These are phyloP conservation scores for Fermentozyma sake DNA, from an alignment of 1,139 yeast species.

Conservation along the genomic window DNA sequence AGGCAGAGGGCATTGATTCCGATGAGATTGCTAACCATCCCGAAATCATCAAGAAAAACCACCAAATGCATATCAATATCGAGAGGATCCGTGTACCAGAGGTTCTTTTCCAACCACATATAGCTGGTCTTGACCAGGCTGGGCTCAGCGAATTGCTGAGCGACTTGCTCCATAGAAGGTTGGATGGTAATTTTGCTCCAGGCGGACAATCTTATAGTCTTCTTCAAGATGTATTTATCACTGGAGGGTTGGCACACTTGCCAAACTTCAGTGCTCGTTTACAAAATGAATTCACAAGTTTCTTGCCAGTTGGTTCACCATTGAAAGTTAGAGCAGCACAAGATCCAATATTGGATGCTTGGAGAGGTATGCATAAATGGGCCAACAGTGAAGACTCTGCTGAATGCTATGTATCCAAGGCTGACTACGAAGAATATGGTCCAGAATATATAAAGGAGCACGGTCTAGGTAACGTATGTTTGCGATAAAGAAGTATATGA, in stretches of 20 bases:
- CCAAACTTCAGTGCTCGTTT: conserved; percentile 67
- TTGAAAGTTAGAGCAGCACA: conserved; percentile 59
- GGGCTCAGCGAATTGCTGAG: conserved; percentile 77
- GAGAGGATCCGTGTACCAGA: conserved; percentile 94
- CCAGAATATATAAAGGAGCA: conserved; percentile 88
- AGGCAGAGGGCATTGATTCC: conserved; percentile 38
- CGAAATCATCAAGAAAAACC: conserved; percentile 45
- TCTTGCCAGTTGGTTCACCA: conserved; percentile 67
- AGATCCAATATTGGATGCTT: conserved; percentile 74
- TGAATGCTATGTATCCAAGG: conserved; percentile 52
- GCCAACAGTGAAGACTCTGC: conserved; percentile 46
- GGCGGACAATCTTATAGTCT: conserved; percentile 54
- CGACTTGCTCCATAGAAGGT: conserved; percentile 58
- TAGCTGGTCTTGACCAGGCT: conserved; percentile 95
- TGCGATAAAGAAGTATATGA: conserved; percentile 13
- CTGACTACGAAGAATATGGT: conserved; percentile 86
- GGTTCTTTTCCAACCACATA: conserved; percentile 86
- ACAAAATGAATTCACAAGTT: conserved; percentile 57
- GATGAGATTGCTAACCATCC: conserved; percentile 44
- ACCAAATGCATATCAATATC: conserved; percentile 84
- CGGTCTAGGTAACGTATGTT: conserved; percentile 62
- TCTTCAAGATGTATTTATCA: conserved; percentile 63
- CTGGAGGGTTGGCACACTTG: conserved; percentile 79
- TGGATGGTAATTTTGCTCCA: conserved; percentile 46
- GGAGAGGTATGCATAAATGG: conserved; percentile 94